phyloP scores from a whole-genome alignment of 73 alveolate species.

The Paramecium tetraurelia region DNA sequence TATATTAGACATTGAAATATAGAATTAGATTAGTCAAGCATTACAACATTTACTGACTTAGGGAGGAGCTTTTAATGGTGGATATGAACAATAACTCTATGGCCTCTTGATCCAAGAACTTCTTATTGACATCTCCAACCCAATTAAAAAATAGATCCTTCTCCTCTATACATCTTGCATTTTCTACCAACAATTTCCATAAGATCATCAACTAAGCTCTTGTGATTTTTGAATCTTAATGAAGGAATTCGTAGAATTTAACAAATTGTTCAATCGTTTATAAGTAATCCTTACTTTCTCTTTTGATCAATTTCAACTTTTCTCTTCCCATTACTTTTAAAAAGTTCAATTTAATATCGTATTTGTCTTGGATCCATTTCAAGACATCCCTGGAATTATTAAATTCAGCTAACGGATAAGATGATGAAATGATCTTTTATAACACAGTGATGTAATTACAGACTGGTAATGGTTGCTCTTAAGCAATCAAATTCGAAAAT shows the following conservation, averaged over 20 bases:
- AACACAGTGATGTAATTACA: not conserved
- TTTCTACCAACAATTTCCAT: slow-evolving; percentile 15
- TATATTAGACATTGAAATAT: slow-evolving; percentile 31
- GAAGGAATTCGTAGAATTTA: not conserved
- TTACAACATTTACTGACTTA: not conserved
- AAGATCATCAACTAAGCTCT: not conserved
- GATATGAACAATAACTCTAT: not conserved
- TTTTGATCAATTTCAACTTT: not conserved
- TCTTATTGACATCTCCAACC: not conserved
- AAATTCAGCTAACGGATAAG: not conserved
- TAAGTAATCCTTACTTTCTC: not conserved
- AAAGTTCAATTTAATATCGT: not conserved
- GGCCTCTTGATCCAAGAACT: not conserved
- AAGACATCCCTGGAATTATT: not conserved
- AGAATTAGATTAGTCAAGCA: slow-evolving; percentile 12
- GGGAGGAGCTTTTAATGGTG: not conserved
- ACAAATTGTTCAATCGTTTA: not conserved
- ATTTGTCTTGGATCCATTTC: not conserved
- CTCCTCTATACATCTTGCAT: not conserved
- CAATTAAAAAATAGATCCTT: not conserved
- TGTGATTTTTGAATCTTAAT: not conserved
- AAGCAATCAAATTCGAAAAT: not conserved
- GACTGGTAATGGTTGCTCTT: not conserved
- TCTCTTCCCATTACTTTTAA: not conserved
- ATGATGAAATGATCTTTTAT: not conserved